Evolutionary conservation across 768 basidiomycete genomes (phyloP).

Genomic region (Grammothele lineata): DNA sequence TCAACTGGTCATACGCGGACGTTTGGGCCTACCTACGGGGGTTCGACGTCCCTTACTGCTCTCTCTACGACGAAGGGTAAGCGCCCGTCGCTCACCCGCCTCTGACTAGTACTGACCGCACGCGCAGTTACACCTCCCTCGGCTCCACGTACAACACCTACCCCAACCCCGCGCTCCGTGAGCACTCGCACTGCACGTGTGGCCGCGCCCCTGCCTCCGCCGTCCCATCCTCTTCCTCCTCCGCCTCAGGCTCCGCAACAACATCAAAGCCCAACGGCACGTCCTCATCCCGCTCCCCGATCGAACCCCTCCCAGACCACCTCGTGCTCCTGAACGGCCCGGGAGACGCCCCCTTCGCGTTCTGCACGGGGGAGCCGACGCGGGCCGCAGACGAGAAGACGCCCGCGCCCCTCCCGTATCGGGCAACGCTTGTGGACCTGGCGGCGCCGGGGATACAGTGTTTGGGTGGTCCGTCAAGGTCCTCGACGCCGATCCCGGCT

Average conservation of each 20-base stretch:
- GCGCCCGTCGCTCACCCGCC: not conserved
- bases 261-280: not conserved
- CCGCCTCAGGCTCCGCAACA: constrained; percentile 1
- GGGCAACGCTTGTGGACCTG: constrained; percentile 11
- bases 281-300: not conserved
- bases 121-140: constrained; percentile 87
- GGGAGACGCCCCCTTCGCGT: not conserved
- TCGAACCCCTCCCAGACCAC: constrained; percentile 11
- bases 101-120: not conserved
- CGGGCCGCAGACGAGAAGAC: no score
- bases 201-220: constrained; percentile 20
- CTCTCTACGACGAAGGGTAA: constrained; percentile 87
- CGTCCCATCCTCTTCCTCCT: not conserved
- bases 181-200: constrained; percentile 17
- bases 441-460: not conserved
- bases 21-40: constrained; percentile 84
- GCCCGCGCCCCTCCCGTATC: constrained; percentile 14
- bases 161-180: constrained; percentile 78
- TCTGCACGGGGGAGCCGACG: constrained; percentile 11
- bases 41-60: constrained; percentile 80
- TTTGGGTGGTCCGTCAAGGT: not conserved
- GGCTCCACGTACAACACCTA: constrained; percentile 95
- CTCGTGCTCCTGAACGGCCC: constrained; percentile 18
- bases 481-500: not conserved
- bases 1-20: constrained; percentile 89